phyloP scores from a whole-genome alignment of 768 basidiomycete genomes.

The Albatrellus ellisii region DNA sequence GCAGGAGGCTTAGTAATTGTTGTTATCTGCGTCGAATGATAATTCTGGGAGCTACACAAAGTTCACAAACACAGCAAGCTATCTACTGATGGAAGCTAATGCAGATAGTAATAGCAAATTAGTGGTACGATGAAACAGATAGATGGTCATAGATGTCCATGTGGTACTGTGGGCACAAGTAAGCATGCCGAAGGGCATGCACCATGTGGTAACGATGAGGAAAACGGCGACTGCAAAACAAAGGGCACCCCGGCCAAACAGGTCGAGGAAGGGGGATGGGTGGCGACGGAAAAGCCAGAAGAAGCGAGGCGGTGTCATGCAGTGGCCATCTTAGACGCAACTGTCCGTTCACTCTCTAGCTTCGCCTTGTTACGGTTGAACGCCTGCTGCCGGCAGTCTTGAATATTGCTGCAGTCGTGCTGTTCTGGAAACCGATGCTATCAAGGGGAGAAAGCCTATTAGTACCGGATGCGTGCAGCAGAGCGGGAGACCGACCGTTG shows the following conservation, averaged over 20 bases:
- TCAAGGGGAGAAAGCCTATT: conserved; percentile 10
- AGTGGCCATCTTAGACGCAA: conserved; percentile 75
- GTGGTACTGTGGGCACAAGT: too few relatives aligned
- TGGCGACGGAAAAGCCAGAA: conserved; percentile 2
- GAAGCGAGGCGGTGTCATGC: conserved; percentile 29
- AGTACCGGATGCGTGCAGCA: conserved; percentile 6
- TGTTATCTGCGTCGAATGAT: too few relatives aligned
- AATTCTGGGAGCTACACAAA: too few relatives aligned
- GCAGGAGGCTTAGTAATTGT: too few relatives aligned
- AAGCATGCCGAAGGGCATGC: background rate
- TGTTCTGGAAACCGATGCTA: conserved; percentile 87
- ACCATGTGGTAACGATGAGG: background rate
- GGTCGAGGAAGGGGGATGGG: background rate
- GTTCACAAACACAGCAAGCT: too few relatives aligned
- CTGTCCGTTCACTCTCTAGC: conserved; percentile 80
- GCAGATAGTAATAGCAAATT: too few relatives aligned
- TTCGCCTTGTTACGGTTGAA: conserved; percentile 82
- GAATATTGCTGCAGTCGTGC: conserved; percentile 72
- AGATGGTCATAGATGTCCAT: too few relatives aligned
- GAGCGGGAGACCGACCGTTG: conserved; percentile 36
- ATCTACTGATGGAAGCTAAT: too few relatives aligned
- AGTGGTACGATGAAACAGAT: too few relatives aligned
- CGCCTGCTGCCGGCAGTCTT: conserved; percentile 77
- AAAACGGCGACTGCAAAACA: conserved; percentile 3
- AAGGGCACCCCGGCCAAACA: background rate